Evolutionary conservation across 192 early-diverging fungal species (phyloP).

Genomic region (Coemansia sp.): DNA sequence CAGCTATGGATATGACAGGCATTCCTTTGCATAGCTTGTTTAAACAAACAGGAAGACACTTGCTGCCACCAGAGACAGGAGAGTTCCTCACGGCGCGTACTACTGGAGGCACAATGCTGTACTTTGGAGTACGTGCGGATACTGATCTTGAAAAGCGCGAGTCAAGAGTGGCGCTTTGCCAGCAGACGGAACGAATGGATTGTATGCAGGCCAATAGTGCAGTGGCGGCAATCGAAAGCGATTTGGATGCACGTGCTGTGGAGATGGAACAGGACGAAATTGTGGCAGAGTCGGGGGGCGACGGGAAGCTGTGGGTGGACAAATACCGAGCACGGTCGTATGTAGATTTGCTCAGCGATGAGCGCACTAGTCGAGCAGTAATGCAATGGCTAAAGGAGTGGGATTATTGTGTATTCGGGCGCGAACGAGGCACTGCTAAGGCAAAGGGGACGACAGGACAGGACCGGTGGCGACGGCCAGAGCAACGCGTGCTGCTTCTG

Average conservation of each 20-base stretch:
- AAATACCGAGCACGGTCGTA: constrained; percentile 83
- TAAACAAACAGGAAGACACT: background rate
- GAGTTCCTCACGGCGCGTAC: constrained; percentile 41
- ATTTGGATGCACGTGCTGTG: constrained; percentile 25
- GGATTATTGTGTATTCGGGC: constrained; percentile 93
- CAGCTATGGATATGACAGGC: background rate
- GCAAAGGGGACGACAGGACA: background rate
- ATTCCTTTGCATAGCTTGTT: constrained; percentile 2
- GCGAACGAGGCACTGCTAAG: constrained; percentile 14
- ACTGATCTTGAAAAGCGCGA: constrained; percentile 21
- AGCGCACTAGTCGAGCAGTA: constrained; percentile 85
- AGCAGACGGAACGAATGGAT: constrained; percentile 17
- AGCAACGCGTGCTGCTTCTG: constrained; percentile 63
- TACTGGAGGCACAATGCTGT: constrained; percentile 20
- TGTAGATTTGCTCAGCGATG: constrained; percentile 87
- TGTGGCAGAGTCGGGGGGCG: constrained; percentile 25
- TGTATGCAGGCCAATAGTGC: constrained; percentile 29
- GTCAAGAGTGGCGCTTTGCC: constrained; percentile 7
- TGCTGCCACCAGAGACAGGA: constrained; percentile 26
- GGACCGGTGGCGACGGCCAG: constrained; percentile 48
- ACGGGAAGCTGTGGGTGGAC: constrained; percentile 76
- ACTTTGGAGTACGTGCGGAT: constrained; percentile 26
- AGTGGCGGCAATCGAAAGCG: constrained; percentile 38
- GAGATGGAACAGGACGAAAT: constrained; percentile 15
- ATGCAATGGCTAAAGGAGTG: constrained; percentile 94